phyloP scores from a whole-genome alignment of 805 yeast genomes.

The Metschnikowia cubensis region DNA sequence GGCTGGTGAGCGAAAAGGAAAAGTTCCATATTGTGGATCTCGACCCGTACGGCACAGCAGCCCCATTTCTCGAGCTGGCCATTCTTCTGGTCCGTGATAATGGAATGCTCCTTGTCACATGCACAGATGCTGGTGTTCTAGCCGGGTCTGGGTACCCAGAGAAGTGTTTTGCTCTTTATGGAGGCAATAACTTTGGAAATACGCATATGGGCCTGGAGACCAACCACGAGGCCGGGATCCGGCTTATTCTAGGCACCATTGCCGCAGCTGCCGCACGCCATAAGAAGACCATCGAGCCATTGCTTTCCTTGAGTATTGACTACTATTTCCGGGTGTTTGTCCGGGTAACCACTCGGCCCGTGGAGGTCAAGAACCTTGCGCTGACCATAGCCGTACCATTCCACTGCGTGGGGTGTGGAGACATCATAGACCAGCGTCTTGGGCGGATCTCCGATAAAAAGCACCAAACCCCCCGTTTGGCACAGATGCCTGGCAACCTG shows the following conservation, averaged over 20 bases:
- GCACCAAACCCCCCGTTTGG: conserved; percentile 49
- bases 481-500: conserved; percentile 57
- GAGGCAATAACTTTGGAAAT: conserved; percentile 82
- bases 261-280: conserved; percentile 86
- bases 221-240: conserved; percentile 88
- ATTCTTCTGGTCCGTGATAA: conserved; percentile 78
- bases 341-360: conserved; percentile 71
- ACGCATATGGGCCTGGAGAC: conserved; percentile 52
- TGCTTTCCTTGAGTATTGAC: conserved; percentile 81
- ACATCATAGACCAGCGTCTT: conserved; percentile 65
- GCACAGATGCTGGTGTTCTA: conserved; percentile 92
- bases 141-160: conserved; percentile 98
- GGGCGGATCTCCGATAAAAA: conserved; percentile 57
- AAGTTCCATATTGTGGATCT: conserved; percentile 83
- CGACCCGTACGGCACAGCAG: conserved; percentile 97
- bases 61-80: conserved; percentile 93
- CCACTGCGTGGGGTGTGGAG: conserved; percentile 84
- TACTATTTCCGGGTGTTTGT: conserved; percentile 87
- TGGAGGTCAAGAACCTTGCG: conserved; percentile 74
- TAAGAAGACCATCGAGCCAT: conserved; percentile 82
- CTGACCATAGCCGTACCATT: conserved; percentile 73
- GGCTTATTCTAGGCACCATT: conserved; percentile 75
- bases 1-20: conserved; percentile 37
- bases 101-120: conserved; percentile 84
- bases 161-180: conserved; percentile 90